Base-by-base conservation (phyloP, 2,329 filamentous ascomycete species). In the Hypoxylon sp. region DNA sequence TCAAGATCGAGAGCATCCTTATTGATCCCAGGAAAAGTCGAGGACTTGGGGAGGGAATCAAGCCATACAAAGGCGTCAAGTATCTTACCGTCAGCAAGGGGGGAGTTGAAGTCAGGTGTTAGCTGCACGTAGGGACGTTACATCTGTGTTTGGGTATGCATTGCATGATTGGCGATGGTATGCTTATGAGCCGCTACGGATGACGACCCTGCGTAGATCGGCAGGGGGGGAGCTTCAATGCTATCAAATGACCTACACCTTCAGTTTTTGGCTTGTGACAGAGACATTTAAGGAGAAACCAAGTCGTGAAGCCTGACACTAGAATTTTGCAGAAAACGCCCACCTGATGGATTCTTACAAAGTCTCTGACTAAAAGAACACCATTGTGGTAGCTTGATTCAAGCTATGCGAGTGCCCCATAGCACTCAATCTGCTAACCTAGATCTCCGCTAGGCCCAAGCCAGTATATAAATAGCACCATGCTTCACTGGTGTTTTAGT, bases 61-160 rank as follows among this genome's bases (percentile, higher is more conserved):
- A 93, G 79, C 95, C 95, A 22, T 98, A 97, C 79, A 99, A 98
- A 80, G 95, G 95, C 1, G 95, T 99, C 69, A 99, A 99, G 79
- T 99, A 99, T 78, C 77, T 99, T 71, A 97, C 94, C 15, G 82
- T 90, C 50, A 90, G 87, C 72, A 87, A 87, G 66, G 84, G 85
- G 13, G 88, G 87, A 20, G 81, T 90, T 43, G 88, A 90, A 76
- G 83, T 88, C 69, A 80, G 88, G 70, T 89, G 87, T 74, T 88
- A 66, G 64, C 44, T 24, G 44, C 44, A 46, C 41, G 30, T 20
- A 17, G 39, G 20, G 51, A 65, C 26, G 50, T 66, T 67, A 69
- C 55, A 63, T 64, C 43, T 52, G 59, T 56, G 56, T 28, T 61
- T 62, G 46, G 62, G 65, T 59, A 59, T 59, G 46, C 49, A 61